Evolutionary conservation across 371 early-diverging fungal species (phyloP).

Genomic region (Apophysomyces elegans): DNA sequence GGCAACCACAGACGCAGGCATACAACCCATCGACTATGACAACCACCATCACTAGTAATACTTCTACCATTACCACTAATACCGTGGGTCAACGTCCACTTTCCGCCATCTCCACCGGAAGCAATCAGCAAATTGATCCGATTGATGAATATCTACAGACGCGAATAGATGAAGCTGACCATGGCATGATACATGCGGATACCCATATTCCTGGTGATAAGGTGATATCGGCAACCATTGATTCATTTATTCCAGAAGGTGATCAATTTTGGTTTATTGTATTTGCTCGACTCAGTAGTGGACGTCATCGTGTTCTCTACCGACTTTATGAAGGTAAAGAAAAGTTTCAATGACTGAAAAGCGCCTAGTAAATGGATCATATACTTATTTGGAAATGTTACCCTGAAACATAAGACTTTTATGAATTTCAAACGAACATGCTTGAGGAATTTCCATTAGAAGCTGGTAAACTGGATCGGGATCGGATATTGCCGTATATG

Average conservation of each 20-base stretch:
- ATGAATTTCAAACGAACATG: slow-evolving; percentile 79
- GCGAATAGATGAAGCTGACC: neutral
- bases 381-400: neutral
- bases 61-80: slow-evolving; percentile 18
- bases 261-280: slow-evolving; percentile 76
- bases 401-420: slow-evolving; percentile 59
- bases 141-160: slow-evolving; percentile 2
- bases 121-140: slow-evolving; percentile 13
- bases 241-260: slow-evolving; percentile 62
- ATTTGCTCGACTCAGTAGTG: slow-evolving; percentile 59
- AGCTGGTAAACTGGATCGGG: slow-evolving; percentile 67
- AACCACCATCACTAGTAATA: too few relatives aligned
- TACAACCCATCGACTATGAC: slow-evolving; percentile 34
- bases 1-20: slow-evolving; percentile 71
- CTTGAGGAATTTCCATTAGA: slow-evolving; percentile 76
- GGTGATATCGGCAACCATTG: slow-evolving; percentile 62
- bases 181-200: neutral
- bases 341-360: neutral
- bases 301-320: slow-evolving; percentile 61
- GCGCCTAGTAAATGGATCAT: neutral
- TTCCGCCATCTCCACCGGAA: slow-evolving; percentile 25
- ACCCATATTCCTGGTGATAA: neutral
- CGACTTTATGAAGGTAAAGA: slow-evolving; percentile 66
- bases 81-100: slow-evolving; percentile 12
- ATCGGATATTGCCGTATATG: slow-evolving; percentile 78